phyloP scores from a whole-genome alignment of 768 basidiomycete genomes.

The Chalciporus pseudorubinellus region DNA sequence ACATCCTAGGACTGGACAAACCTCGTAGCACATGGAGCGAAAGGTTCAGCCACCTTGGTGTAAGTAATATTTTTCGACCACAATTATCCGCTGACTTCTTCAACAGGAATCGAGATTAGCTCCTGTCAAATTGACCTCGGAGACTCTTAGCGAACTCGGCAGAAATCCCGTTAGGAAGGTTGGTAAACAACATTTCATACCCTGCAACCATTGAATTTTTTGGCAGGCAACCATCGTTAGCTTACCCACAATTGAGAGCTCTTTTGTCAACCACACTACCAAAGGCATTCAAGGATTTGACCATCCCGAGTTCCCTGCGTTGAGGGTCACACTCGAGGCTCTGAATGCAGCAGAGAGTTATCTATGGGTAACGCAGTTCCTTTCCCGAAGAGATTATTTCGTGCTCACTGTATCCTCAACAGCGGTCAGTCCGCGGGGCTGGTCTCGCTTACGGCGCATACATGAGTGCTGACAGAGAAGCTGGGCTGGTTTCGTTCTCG shows the following conservation, averaged over 20 bases:
- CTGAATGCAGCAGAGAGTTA: conserved; percentile 93
- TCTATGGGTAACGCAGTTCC: conserved; percentile 66
- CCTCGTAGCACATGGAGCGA: conserved; percentile 76
- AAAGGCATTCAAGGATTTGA: conserved; percentile 78
- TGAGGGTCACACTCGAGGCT: conserved; percentile 80
- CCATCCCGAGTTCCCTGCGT: conserved; percentile 81
- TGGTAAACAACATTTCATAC: conserved; percentile 3
- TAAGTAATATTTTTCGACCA: conserved; percentile 41
- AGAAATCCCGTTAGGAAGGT: conserved; percentile 72
- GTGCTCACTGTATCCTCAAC: conserved; percentile 12
- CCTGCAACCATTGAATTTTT: background rate
- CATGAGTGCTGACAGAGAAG: conserved; percentile 69
- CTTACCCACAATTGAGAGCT: conserved; percentile 92
- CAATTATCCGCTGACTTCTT: background rate
- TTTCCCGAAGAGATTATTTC: background rate
- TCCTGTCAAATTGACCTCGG: conserved; percentile 61
- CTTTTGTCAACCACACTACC: conserved; percentile 74
- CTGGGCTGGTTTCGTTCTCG: conserved; percentile 71
- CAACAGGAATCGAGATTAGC: conserved; percentile 51
- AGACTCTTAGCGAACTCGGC: conserved; percentile 76
- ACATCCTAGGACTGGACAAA: conserved; percentile 63
- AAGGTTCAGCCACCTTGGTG: conserved; percentile 59
- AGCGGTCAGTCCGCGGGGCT: conserved; percentile 89
- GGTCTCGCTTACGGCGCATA: conserved; percentile 94
- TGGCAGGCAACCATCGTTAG: conserved; percentile 78